Base-by-base conservation (phyloP, 2,329 filamentous ascomycete genomes). In the Orbilia javanica region DNA sequence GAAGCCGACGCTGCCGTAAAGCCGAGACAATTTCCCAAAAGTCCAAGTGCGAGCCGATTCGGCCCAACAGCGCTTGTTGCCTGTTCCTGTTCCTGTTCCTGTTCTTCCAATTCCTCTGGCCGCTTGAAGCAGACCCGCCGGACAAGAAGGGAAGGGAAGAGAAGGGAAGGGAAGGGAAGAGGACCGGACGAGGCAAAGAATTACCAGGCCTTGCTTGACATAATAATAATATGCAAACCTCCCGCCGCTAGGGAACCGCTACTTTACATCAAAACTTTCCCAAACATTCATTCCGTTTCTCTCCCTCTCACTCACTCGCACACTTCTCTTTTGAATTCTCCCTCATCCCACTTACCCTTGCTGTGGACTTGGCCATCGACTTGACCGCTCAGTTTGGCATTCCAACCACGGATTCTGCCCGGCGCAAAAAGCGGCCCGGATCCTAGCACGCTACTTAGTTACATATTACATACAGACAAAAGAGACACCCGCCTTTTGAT, bases 1-100 rank as follows among this genome's bases (percentile, higher is more conserved):
- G 72, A 78, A 71, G 74, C 74, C 74, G 74, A 78, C 50, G 44
- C 74, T 78, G 74, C 74, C 74, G 74, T 72, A 72, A 64, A 78
- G 67, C 74, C 74, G 74, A 78, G 74, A 78, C 67, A 71, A 76
- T 64, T 69, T 66, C 67, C 74, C 73, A 71, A 72, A 78, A 78
- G 27, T 46, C 62, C 31, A 78, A 62, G 50, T 74, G 70, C 70
- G 53, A 78, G 74, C 74, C 74, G 74, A 78, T 53, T 78, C 74
- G 74, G 74, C 74, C 74, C 73, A 71, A 71, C 73, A 71, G 73
- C 66, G 72, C 65, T 60, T 50, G 55, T 42, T 39, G 65, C 65
- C 50, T 50, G 34, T 42, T 39, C 31, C 44, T 63, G 29, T 65
- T 65, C 29, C 15, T 53, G 50, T n/a, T 46, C 53, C 44, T 50